phyloP scores from a whole-genome alignment of 1,284 basidiomycete genomes.

The Apiotrichum brassicae region DNA sequence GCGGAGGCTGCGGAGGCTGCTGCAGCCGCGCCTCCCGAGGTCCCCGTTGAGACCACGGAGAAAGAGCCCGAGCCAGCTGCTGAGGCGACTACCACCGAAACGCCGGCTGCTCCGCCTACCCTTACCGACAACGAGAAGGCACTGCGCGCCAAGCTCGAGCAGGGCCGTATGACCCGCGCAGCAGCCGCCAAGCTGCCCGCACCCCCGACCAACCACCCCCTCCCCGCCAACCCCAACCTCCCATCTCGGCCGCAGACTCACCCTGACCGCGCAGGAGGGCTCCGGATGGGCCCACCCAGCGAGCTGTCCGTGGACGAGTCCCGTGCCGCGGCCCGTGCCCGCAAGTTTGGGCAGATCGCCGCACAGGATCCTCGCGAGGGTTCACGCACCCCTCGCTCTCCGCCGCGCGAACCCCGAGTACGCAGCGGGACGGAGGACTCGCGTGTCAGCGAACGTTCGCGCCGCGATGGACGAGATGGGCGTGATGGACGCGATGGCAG shows the following conservation, averaged over 20 bases:
- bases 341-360: slow-evolving; percentile 29
- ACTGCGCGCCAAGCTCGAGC: slow-evolving; percentile 28
- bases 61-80: no score
- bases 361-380: not conserved
- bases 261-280: not conserved
- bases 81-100: no score
- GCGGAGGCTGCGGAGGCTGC: not conserved
- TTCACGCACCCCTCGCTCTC: slow-evolving; percentile 1
- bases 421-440: slow-evolving; percentile 38
- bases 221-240: slow-evolving; percentile 1
- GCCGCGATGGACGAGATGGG: not conserved
- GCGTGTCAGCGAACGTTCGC: slow-evolving; percentile 27
- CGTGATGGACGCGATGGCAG: not conserved
- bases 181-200: not conserved
- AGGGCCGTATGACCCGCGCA: slow-evolving; percentile 10
- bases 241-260: not conserved
- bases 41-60: slow-evolving; percentile 5
- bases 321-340: slow-evolving; percentile 31
- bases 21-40: not conserved
- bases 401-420: slow-evolving; percentile 7
- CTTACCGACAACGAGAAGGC: slow-evolving; percentile 18
- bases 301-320: slow-evolving; percentile 31
- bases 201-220: slow-evolving; percentile 1
- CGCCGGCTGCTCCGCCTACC: no score
- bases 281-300: slow-evolving; percentile 30